Base-by-base conservation (phyloP, 768 basidiomycete species). In the Aureoboletus auriporus region DNA sequence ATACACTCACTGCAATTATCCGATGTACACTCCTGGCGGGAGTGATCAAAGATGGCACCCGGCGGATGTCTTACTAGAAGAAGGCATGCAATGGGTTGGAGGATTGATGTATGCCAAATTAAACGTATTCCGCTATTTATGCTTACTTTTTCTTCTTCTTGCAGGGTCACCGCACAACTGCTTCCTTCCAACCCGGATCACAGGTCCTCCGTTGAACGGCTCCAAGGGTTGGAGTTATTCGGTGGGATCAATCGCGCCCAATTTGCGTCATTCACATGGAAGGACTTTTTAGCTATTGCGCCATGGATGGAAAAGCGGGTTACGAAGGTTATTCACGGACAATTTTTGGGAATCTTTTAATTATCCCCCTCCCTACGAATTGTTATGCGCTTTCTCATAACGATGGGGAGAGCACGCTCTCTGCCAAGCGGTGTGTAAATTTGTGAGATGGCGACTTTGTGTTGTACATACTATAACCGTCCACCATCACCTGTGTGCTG, bases 251-350 rank as follows among this genome's bases (percentile, higher is more conserved):
- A 78, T 42, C 70, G 79, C 36, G 71, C 70, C 14, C 84, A 83
- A 42, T 90, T 83, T 61, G 79, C 79, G 7, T 88, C 86, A 10
- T 81, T 91, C 50, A 76, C 75, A 0, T 84, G 81, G 80, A 68
- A 70, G 16, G 89, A 91, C 62, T 67, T 92, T 34, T 73, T 74
- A 61, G 75, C 80, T 29, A 79, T 90, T 49, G 85, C 89, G 34
- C 89, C 87, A 4, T 91, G 89, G 89, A 77, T 91, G 71, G 76
- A 83, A 49, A 78, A 82, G 45, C 71, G 71, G 47, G 74, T 88
- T 48, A 76, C 80, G 28, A 82, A 73, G 59, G 77, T 72, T 58
- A 82, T 90, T 51, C 74, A 81, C 49, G 89, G 89, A 1, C 75
- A 78, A 42, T 86, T 88, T n/a, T 69, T 91, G 35, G 87, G 88